Evolutionary conservation across 2,329 filamentous ascomycete species (phyloP).

Genomic region (Xylogone sp.): DNA sequence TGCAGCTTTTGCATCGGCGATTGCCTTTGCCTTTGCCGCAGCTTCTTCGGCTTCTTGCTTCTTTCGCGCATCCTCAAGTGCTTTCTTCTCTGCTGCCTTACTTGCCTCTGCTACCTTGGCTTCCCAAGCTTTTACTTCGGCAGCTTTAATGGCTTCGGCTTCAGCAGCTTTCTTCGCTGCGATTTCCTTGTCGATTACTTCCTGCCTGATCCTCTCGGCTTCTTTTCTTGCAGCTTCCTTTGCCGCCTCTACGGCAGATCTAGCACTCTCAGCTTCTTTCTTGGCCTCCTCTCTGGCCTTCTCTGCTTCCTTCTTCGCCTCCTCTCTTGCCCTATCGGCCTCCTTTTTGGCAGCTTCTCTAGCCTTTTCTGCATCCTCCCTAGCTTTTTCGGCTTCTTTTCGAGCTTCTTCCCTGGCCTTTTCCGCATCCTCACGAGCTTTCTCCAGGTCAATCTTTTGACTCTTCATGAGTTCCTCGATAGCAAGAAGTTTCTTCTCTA

Average conservation of each 20-base stretch:
- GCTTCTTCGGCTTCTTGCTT: constrained; percentile 14
- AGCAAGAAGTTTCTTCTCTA: constrained; percentile 56
- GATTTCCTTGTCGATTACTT: constrained; percentile 33
- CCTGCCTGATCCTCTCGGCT: constrained; percentile 35
- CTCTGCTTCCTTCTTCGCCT: constrained; percentile 40
- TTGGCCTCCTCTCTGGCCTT: constrained; percentile 5
- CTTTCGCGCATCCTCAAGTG: constrained; percentile 11
- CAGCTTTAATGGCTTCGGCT: constrained; percentile 11
- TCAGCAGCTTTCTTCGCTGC: constrained; percentile 15
- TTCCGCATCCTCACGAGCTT: constrained; percentile 32
- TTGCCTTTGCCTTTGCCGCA: constrained; percentile 10
- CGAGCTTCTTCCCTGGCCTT: constrained; percentile 39
- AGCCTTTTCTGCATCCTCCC: constrained; percentile 35
- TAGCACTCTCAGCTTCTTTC: constrained; percentile 38
- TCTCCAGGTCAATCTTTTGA: constrained; percentile 42
- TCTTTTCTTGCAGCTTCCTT: constrained; percentile 37
- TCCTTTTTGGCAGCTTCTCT: constrained; percentile 33
- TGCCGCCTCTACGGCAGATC: constrained; percentile 34
- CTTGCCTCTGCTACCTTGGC: constrained; percentile 15
- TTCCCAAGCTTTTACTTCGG: constrained; percentile 13
- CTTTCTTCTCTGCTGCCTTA: constrained; percentile 12
- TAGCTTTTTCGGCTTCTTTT: constrained; percentile 38
- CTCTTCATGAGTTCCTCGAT: constrained; percentile 51
- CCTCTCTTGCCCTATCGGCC: constrained; percentile 45
- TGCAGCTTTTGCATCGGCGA: constrained; percentile 15